Base-by-base conservation (phyloP, 495 filamentous ascomycete species). In the Collariella sp. region DNA sequence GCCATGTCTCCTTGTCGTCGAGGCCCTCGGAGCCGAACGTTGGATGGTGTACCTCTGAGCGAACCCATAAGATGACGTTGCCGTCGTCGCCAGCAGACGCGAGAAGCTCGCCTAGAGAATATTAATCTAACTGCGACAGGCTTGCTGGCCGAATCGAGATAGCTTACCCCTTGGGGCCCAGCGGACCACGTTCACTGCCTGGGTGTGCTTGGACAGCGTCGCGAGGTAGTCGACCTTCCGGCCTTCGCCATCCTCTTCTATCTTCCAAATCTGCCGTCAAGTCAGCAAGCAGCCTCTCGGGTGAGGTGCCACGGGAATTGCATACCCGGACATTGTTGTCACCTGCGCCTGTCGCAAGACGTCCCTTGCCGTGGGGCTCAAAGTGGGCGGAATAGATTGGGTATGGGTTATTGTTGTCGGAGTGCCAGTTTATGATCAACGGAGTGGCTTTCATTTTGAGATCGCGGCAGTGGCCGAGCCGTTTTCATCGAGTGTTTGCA, bases 301-400 rank as follows among this genome's bases (percentile, higher is more conserved):
- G 39, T 22, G 20, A 23, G 19, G 38, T 45, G 47, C 50, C 10
- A 20, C 18, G 7, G 12, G 40, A 7, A n/a, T 46, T 2, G 34
- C 87, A 60, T 83, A 94, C 87, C 70, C 93, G 80, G 65, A 99
- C 89, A 77, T 96, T 93, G 69, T 94, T 95, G 71, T 99, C 93
- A 62, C 94, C 94, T 56, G 93, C 93, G 57, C 83, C 91, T 6
- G 93, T 97, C 47, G 93, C 94, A 55, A 97, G 72, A 60, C 94
- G 85, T 47, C 88, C 87, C 71, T 91, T 96, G 58, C 91, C 89
- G 72, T 93, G 83, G 57, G 88, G 87, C 63, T 97, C 89, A 70
- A 96, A 97, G 71, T 96, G 89, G 59, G 88, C 87, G 29, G 91
- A 95, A 69, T 95, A 97, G 60, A 97, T 91, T 44, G 91, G 91